Percentiles rank a stretch among this genome's conserved stretches.
phyloP scores from a whole-genome alignment of 495 filamentous ascomycete species.

The Cudoniella acicularis region DNA sequence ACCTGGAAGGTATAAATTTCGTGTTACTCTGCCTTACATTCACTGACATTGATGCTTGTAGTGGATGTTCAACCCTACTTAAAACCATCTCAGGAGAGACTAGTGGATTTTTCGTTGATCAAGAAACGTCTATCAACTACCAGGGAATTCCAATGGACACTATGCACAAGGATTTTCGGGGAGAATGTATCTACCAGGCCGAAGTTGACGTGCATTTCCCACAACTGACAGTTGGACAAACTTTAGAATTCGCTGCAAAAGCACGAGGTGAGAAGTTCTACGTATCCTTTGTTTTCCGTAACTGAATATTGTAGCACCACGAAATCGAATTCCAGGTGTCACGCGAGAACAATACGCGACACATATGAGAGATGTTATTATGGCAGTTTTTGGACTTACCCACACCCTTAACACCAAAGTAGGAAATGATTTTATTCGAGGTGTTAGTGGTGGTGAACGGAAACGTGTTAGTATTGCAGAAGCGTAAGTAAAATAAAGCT shows the following conservation, averaged over 20 bases:
- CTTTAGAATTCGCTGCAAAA: constrained; percentile 70
- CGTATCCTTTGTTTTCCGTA: background rate
- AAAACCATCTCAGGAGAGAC: constrained; percentile 79
- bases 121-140: constrained; percentile 67
- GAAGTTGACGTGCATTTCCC: constrained; percentile 82
- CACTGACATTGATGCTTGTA: constrained; percentile 7
- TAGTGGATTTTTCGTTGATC: constrained; percentile 64
- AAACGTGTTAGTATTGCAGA: constrained; percentile 84
- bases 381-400: constrained; percentile 73
- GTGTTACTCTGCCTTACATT: background rate
- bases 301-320: constrained; percentile 46
- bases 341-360: constrained; percentile 58
- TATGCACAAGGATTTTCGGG: constrained; percentile 67
- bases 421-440: constrained; percentile 76
- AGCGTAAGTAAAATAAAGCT: constrained; percentile 29
- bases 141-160: constrained; percentile 59
- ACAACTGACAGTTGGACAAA: constrained; percentile 75
- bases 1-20: constrained; percentile 47
- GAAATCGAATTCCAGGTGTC: constrained; percentile 54
- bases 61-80: constrained; percentile 74
- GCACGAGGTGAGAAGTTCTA: constrained; percentile 57
- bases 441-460: constrained; percentile 77
- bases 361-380: constrained; percentile 70
- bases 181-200: constrained; percentile 77
- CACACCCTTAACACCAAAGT: constrained; percentile 75